Base-by-base conservation (phyloP, 2,329 filamentous ascomycete genomes). In the Rutstroemia sydowiana region DNA sequence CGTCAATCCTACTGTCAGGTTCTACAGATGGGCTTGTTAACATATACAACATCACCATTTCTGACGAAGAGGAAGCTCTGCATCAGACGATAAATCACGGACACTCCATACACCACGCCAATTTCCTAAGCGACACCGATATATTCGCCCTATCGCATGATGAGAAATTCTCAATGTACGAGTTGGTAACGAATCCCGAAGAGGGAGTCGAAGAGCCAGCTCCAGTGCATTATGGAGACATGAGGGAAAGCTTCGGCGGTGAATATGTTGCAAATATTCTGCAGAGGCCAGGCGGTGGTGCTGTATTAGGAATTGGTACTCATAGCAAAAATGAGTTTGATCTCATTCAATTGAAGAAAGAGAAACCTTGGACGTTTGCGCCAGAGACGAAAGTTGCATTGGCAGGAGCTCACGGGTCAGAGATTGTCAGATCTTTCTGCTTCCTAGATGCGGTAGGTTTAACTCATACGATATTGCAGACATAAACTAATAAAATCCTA, bases 21-120 rank as follows among this genome's bases (percentile, higher is more conserved):
- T 88, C 85, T 34, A 92, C 87, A 13, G 88, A 93, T 68, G 87
- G 87, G 6, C 77, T 92, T 1, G 77, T 92, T 61, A 90, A 87
- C 63, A 73, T 92, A 42, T 88, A 85, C 69, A 84, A 93, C 69
- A 85, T 80, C 16, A 75, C 76, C 44, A 76, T 87, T 53, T 69
- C 74, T 16, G 84, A 88, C 59, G 87, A 92, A 68, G 87, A 92
- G 63, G 87, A 92, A 43, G 82, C 87, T 1, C 72, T 90, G 18
- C 73, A 86, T 53, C 85, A 89, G 68, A 87, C 88, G 11, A 82
- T 91, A 66, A 92, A 92, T 67, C 85, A 88, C 64, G 77, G 79
- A 34, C 80, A 83, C 31, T 88, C 86, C 0, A 79, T 92, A 57
- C 86, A 89, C 66, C 84, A 81, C 59, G 82, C 87, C 13, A 84